These are phyloP conservation scores for Tolypocladium ophioglossoides DNA, from an alignment of 2,329 filamentous ascomycete species.

Conservation along the genomic window DNA sequence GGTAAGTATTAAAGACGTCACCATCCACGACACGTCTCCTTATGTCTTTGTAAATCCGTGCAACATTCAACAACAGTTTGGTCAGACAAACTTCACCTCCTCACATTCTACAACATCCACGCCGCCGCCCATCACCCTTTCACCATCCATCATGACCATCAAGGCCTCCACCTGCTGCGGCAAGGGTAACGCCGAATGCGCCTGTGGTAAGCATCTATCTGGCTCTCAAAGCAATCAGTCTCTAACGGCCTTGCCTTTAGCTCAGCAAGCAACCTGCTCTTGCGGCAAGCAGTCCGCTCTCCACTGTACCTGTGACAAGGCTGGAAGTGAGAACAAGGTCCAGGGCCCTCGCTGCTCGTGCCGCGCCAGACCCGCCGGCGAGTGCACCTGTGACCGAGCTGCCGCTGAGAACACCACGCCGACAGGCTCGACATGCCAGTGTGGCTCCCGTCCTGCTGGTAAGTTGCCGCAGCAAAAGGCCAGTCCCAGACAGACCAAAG, in stretches of 20 bases:
- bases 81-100: neutral
- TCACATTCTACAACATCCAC: neutral
- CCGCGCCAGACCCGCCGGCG: constrained; percentile 65
- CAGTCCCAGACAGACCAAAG: neutral
- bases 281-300: constrained; percentile 84
- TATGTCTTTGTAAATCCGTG: neutral
- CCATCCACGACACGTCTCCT: neutral
- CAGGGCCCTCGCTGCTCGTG: constrained; percentile 72
- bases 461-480: constrained; percentile 20
- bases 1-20: constrained; percentile 7
- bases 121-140: neutral
- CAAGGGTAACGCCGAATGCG: constrained; percentile 39
- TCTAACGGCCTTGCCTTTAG: constrained; percentile 19
- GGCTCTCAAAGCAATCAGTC: neutral
- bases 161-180: constrained; percentile 45
- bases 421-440: constrained; percentile 57
- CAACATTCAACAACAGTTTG: neutral
- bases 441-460: constrained; percentile 65
- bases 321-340: constrained; percentile 62
- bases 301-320: constrained; percentile 75
- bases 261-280: constrained; percentile 64
- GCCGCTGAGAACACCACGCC: constrained; percentile 55
- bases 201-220: constrained; percentile 40
- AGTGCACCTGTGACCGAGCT: constrained; percentile 73
- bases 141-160: constrained; percentile 19